Percentiles rank a stretch among this genome's conserved stretches.
Conservation (phyloP, 2,329 filamentous ascomycete species). For the Calonectria pseudoreteaudii region DNA sequence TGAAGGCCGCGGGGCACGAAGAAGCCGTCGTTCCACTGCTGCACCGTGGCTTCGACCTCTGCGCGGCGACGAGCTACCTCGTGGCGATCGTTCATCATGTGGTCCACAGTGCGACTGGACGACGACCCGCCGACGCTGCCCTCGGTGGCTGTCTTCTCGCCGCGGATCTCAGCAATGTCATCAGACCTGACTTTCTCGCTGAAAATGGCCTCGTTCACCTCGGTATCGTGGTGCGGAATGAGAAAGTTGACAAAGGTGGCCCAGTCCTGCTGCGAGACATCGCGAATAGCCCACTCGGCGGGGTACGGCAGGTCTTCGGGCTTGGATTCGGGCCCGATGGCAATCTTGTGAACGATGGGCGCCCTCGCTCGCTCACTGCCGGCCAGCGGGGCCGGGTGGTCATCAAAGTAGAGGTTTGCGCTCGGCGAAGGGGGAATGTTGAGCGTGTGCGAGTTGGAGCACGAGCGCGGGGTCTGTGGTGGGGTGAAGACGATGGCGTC, state of each 20-base stretch:
- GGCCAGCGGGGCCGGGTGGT: constrained; percentile 49
- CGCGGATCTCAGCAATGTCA: constrained; percentile 42
- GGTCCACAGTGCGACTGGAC: constrained; percentile 15
- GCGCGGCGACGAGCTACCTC: constrained; percentile 41
- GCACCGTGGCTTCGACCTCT: constrained; percentile 55
- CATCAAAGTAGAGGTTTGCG: constrained; percentile 57
- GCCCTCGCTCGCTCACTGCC: constrained; percentile 33
- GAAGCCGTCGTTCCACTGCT: constrained; percentile 69
- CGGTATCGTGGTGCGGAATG: constrained; percentile 59
- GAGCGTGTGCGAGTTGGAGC: constrained; percentile 29
- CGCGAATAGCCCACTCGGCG: constrained; percentile 52
- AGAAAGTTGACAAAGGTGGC: constrained; percentile 69
- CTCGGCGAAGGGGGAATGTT: constrained; percentile 36
- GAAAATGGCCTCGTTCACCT: constrained; percentile 59
- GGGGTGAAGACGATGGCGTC: constrained; percentile 64
- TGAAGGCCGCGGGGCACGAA: constrained; percentile 63
- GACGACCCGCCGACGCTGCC: constrained; percentile 17
- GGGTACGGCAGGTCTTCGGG: constrained; percentile 60
- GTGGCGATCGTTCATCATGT: constrained; percentile 25
- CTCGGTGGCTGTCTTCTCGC: constrained; percentile 38
- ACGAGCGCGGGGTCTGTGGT: constrained; percentile 59
- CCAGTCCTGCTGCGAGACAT: constrained; percentile 67
- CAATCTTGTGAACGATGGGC: constrained; percentile 50
- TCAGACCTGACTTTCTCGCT: constrained; percentile 63
- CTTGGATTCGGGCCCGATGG: constrained; percentile 49